Evolutionary conservation across 116 monocot species (phyloP), one percentile per base, ranked within the genome.

Genomic region (Cymodocea nodosa): DNA sequence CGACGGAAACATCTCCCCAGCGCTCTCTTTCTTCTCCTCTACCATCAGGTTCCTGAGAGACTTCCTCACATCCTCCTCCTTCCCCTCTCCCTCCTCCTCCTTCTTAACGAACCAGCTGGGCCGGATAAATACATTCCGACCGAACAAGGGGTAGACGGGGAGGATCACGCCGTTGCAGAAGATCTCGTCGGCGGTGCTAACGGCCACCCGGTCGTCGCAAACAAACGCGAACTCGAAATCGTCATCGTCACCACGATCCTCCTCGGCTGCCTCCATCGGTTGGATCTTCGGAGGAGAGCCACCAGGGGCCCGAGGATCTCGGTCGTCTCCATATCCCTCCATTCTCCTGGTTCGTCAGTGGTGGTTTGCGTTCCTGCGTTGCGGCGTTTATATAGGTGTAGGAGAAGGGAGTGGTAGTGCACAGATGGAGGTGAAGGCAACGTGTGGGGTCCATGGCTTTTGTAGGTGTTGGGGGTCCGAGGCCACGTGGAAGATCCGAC

Each of bases 131-230:
- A 77, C 52, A 30, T 48, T 57, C 44, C 80, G 77, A 24, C 73
- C 63, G 76, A 82, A 78, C 59, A 89, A 60, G 35, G 83, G 83
- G 70, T 83, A 89, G 60, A 66, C 20, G 23, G 89, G 65, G 52
- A 68, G 79, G 63, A 88, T 84, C 74, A 51, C 71, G 37, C 81
- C 88, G 56, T 82, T 51, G 71, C 73, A 70, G 79, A 84, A 82
- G 55, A 80, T 73, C 60, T 84, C 82, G 35, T 81, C 79, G 69
- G 84, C 79, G 9, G 76, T 49, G 51, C 53, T 58, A 15, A 62
- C 48, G 6, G 35, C 64, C 16, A 35, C 61, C 18, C 49, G 60
- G 39, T 69, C 64, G 30, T 10, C 2, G 11, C 48, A 17, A 0
- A 64, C 56, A 71, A 73, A 71, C 5, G 79, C 67, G 71, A 89